phyloP scores from a whole-genome alignment of 2,329 filamentous ascomycete species.

The Rutstroemia sp. region DNA sequence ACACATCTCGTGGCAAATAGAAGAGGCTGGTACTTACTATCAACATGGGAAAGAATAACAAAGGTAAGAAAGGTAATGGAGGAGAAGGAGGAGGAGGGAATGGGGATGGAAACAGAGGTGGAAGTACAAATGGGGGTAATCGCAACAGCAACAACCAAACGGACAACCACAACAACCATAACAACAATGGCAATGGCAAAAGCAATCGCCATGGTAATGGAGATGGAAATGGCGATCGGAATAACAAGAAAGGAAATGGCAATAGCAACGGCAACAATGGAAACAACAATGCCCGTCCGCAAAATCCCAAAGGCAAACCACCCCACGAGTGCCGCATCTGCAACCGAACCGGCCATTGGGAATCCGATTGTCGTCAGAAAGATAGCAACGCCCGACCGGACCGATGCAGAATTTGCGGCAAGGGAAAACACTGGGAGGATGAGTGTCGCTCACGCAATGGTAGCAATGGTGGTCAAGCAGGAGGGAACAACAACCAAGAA shows the following conservation, averaged over 20 bases:
- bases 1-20: background rate
- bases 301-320: background rate
- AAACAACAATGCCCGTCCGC: background rate
- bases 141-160: background rate
- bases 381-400: background rate
- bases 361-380: background rate
- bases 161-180: background rate
- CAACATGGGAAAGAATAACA: background rate
- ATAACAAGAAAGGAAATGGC: background rate
- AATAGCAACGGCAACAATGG: background rate
- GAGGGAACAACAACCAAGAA: background rate
- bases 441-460: background rate
- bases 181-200: background rate
- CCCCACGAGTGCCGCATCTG: background rate
- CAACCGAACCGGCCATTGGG: background rate
- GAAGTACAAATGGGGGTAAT: background rate
- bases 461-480: background rate
- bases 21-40: background rate
- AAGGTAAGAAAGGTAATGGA: background rate
- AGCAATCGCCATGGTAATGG: background rate
- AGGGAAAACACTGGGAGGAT: constrained; percentile 5
- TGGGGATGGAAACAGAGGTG: background rate
- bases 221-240: background rate
- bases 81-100: background rate
- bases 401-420: background rate